Evolutionary conservation across 1,139 yeast species (phyloP), one percentile per base, ranked within the genome.

Genomic region (Saccharomyces hybrid): DNA sequence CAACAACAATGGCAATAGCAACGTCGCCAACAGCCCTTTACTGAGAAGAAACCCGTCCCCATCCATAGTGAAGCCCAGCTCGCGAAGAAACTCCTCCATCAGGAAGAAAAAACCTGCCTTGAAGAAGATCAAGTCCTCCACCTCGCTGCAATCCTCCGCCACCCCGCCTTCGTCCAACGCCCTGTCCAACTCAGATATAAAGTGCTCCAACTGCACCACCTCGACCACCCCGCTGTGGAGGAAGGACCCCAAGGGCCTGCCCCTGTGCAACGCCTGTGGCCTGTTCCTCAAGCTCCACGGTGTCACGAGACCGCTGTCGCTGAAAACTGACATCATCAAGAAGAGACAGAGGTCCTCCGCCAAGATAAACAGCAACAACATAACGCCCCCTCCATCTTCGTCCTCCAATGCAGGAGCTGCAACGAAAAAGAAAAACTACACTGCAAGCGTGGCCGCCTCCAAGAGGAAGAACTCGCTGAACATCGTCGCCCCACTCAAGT

Each of bases 181-280:
- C 42, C 9, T 13, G 5, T 16, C 42, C 42, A 38, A 38, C n/a
- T 13, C 57, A 38, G 62, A 59, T 23, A 62, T 62, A 4, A 60
- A 61, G 30, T 91, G 98, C 70, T 83, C 93, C 26, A 93, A 93
- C 72, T 91, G 99, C 71, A 84, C 86, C 64, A 91, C 99, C 0
- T 88, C 82, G 65, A 91, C 95, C 5, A 91, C 99, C 0, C 98
- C 99, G 1, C 75, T 93, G 47, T 91, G 98, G 98, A 79, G 99
- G 67, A 78, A 97, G 56, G 93, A 89, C 67, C 93, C 93, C 27
- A 87, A 87, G 27, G 97, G 97, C 7, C 89, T 88, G 64, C 96
- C 96, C 1, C 75, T 91, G 58, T 91, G 98, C 69, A 93, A 91
- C 70, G 98, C 98, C 0, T 91, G 98, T 73, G 98, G 98, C 0